Evolutionary conservation across 1,139 yeast genomes (phyloP).

Genomic region (Protomyces inouyei): DNA sequence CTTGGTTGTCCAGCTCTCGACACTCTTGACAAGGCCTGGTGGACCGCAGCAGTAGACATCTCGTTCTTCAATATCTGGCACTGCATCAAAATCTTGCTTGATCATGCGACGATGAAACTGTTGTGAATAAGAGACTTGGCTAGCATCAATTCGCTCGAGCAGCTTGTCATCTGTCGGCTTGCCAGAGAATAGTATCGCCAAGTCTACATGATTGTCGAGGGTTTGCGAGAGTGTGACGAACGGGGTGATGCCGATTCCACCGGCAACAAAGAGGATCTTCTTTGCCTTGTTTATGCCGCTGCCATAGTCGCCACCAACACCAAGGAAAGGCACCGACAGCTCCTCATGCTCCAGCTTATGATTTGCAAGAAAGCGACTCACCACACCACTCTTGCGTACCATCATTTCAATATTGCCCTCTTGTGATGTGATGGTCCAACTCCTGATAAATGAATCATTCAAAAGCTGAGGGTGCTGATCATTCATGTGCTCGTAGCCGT

Average conservation of each 20-base stretch:
- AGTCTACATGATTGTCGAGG: background rate
- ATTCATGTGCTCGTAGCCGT: background rate
- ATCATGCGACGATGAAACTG: background rate
- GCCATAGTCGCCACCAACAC: background rate
- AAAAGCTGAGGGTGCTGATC: background rate
- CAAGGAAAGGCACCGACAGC: background rate
- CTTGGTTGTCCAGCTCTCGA: background rate
- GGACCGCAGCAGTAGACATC: background rate
- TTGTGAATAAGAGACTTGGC: background rate
- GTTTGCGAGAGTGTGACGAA: background rate
- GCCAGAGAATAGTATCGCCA: background rate
- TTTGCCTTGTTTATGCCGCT: background rate
- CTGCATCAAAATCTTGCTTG: background rate
- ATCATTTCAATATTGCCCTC: background rate
- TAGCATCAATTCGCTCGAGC: background rate
- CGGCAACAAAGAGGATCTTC: background rate
- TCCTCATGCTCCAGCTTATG: background rate
- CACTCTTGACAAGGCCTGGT: background rate
- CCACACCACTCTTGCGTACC: background rate
- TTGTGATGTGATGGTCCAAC: background rate
- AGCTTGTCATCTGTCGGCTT: background rate
- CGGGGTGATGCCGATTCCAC: background rate
- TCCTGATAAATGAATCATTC: background rate
- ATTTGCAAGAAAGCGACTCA: background rate
- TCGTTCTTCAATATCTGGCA: background rate